These are phyloP conservation scores for Prunus mira DNA, from an alignment of 306 rosid genomes.

Conservation along the genomic window DNA sequence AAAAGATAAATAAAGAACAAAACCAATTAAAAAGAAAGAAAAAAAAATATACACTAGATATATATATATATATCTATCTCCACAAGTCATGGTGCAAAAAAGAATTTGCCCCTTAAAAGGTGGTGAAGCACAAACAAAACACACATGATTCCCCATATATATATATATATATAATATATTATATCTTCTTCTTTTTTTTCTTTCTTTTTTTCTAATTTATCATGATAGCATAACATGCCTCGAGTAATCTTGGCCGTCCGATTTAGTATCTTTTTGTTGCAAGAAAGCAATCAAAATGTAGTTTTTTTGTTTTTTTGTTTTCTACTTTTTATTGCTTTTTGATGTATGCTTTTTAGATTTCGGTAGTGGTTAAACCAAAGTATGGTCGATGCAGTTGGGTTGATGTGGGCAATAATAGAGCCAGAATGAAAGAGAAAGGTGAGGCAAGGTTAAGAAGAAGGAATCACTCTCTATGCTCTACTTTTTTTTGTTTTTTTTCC, in stretches of 20 bases:
- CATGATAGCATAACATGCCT: conserved; percentile 4
- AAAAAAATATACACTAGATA: background rate
- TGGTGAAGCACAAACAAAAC: conserved; percentile 63
- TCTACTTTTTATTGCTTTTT: conserved; percentile 31
- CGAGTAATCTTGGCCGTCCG: conserved; percentile 12
- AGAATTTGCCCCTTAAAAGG: conserved; percentile 44
- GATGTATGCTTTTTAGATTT: conserved; percentile 33
- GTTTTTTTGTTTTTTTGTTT: background rate
- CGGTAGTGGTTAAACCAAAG: conserved; percentile 47
- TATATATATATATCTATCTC: conserved; percentile 24
- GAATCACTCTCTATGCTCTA: conserved; percentile 46
- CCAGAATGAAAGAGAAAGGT: conserved; percentile 40
- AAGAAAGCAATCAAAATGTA: conserved; percentile 22
- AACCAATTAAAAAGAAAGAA: background rate
- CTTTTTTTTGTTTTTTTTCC: conserved; percentile 22
- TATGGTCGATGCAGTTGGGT: conserved; percentile 47
- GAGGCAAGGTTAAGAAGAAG: conserved; percentile 21
- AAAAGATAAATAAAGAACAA: background rate
- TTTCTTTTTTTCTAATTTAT: conserved; percentile 9
- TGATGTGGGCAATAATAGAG: conserved; percentile 55
- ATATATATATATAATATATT: background rate
- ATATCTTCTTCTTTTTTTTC: background rate
- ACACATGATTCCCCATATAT: conserved; percentile 41
- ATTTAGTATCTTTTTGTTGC: conserved; percentile 2
- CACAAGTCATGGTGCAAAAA: conserved; percentile 56